A percentile compares a stretch with the other conserved stretches of the same genome.
These are phyloP conservation scores for Cytospora schulzeri DNA, from an alignment of 2,329 filamentous ascomycete genomes.

Conservation along the genomic window DNA sequence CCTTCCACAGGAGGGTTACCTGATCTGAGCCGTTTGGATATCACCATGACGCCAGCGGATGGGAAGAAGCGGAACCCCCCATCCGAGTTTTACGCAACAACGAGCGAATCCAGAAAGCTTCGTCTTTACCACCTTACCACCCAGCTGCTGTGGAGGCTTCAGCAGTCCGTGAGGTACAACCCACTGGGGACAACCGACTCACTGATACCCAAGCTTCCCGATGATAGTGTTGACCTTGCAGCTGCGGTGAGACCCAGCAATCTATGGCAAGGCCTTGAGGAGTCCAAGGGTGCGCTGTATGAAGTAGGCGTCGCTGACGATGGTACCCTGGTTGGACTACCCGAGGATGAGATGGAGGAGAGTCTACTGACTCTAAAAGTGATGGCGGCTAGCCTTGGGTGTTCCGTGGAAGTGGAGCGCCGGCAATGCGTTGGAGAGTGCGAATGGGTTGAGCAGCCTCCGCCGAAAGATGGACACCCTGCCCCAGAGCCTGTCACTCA, in stretches of 20 bases:
- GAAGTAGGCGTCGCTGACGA: conserved; percentile 97
- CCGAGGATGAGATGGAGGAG: conserved; percentile 89
- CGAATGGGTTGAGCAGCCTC: conserved; percentile 63
- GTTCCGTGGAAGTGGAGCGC: conserved; percentile 77
- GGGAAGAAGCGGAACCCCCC: conserved; percentile 8
- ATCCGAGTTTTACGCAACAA: conserved; percentile 22
- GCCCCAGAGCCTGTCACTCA: conserved; percentile 32
- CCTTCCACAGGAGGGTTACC: conserved; percentile 6
- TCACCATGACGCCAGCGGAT: conserved; percentile 11
- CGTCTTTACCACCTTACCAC: conserved; percentile 90
- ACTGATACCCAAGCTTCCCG: conserved; percentile 74
- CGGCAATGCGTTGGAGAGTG: conserved; percentile 85
- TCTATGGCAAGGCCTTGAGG: conserved; percentile 79
- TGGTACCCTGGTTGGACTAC: conserved; percentile 84
- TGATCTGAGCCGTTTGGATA: conserved; percentile 35
- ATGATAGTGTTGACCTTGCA: conserved; percentile 54
- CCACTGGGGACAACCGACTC: conserved; percentile 49
- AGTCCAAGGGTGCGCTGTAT: conserved; percentile 90
- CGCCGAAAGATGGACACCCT: conserved; percentile 34
- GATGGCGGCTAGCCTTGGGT: conserved; percentile 93
- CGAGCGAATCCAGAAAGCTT: conserved; percentile 74
- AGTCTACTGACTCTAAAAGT: conserved; percentile 80
- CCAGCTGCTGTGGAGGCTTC: conserved; percentile 89
- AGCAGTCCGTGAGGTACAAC: conserved; percentile 83
- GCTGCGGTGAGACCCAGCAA: conserved; percentile 54